Evolutionary conservation across 768 basidiomycete species (phyloP).

Genomic region (Boletus tomentosulus): DNA sequence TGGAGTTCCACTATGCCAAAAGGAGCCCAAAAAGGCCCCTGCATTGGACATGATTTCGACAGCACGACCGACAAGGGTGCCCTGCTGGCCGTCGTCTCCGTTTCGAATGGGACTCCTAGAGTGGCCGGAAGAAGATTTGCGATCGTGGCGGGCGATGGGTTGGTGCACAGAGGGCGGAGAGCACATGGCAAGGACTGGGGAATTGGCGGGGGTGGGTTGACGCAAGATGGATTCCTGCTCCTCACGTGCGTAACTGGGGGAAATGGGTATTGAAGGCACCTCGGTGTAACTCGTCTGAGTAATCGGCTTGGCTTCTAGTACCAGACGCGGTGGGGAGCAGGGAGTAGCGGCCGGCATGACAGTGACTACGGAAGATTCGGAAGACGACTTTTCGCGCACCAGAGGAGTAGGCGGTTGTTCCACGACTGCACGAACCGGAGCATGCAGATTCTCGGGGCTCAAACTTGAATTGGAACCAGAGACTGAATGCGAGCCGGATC

Average conservation of each 20-base stretch:
- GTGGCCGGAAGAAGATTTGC: slow-evolving; percentile 14
- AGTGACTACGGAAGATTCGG: slow-evolving; percentile 20
- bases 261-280: slow-evolving; percentile 22
- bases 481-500: slow-evolving; percentile 20
- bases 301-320: slow-evolving; percentile 28
- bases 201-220: slow-evolving; percentile 61
- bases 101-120: slow-evolving; percentile 26
- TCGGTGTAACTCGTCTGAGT: slow-evolving; percentile 24
- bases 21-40: slow-evolving; percentile 66
- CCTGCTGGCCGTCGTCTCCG: slow-evolving; percentile 30
- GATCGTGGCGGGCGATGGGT: slow-evolving; percentile 8
- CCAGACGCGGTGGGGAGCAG: slow-evolving; percentile 25
- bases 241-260: slow-evolving; percentile 23
- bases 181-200: slow-evolving; percentile 41
- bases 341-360: slow-evolving; percentile 7
- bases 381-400: slow-evolving; percentile 10
- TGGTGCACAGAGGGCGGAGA: slow-evolving; percentile 13
- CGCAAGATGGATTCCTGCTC: slow-evolving; percentile 36
- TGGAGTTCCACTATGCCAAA: slow-evolving; percentile 41
- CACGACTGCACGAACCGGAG: not conserved
- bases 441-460: slow-evolving; percentile 26
- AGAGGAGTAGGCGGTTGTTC: slow-evolving; percentile 10
- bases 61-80: slow-evolving; percentile 54
- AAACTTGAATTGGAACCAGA: slow-evolving; percentile 37
- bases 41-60: slow-evolving; percentile 80